Conservation (phyloP, 2,329 filamentous ascomycete genomes). For the Dryadomyces sulphureus region DNA sequence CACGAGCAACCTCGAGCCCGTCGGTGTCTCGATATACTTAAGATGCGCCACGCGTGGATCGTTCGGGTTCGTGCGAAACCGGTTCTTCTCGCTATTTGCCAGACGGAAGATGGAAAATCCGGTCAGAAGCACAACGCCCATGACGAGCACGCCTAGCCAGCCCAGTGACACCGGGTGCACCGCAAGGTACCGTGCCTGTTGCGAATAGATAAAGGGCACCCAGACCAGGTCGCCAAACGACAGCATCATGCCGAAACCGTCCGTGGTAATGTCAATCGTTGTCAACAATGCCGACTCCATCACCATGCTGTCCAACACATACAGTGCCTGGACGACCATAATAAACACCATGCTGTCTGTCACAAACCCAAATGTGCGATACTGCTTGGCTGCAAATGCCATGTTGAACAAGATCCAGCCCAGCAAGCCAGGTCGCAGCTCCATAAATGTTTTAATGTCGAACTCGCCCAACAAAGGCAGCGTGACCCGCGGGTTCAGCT, state of each 20-base stretch:
- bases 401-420: conserved; percentile 80
- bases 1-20: conserved; percentile 65
- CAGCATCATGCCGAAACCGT: conserved; percentile 93
- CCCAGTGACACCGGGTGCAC: conserved; percentile 72
- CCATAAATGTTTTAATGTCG: conserved; percentile 81
- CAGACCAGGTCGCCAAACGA: conserved; percentile 84
- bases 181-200: conserved; percentile 73
- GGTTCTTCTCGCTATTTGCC: conserved; percentile 92
- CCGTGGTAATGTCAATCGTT: conserved; percentile 85
- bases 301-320: conserved; percentile 71
- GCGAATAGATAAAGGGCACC: conserved; percentile 80
- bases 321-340: conserved; percentile 62
- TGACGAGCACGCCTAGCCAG: conserved; percentile 43
- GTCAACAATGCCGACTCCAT: conserved; percentile 84
- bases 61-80: conserved; percentile 74
- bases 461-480: conserved; percentile 71
- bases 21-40: conserved; percentile 71
- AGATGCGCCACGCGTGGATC: conserved; percentile 69
- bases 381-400: conserved; percentile 75
- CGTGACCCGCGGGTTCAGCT: conserved; percentile 76
- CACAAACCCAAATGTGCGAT: conserved; percentile 67
- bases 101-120: conserved; percentile 90
- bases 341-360: conserved; percentile 78
- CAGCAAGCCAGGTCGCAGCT: conserved; percentile 81
- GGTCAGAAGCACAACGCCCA: conserved; percentile 49